Base-by-base conservation (phyloP, 441 rosid genomes). In the Isatis lusitanica region DNA sequence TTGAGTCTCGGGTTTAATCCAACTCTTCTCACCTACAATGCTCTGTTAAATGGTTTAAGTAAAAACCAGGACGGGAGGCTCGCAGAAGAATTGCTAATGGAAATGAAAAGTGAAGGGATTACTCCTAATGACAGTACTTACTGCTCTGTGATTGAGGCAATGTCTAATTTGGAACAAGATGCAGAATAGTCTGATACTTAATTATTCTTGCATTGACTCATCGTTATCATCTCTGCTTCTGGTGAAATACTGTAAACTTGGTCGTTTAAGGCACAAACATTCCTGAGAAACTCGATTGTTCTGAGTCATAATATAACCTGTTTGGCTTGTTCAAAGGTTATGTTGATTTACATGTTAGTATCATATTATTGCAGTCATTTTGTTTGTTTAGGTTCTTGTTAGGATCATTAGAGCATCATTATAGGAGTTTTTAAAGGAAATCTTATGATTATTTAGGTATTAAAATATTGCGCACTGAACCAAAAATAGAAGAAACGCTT, bases 81-180 rank as follows among this genome's bases (percentile, higher is more conserved):
- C 60, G 97, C 96, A 7, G 94, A 91, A 78, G 85, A 85, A 75
- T 84, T 88, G 51, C 89, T 94, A 30, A 85, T 72, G 81, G 97
- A 94, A 74, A 92, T 90, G 96, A 84, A 86, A 65, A 85, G 86
- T 75, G 87, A 84, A 59, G 97, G 98, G 70, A 82, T 94, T 70
- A 70, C 85, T 78, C 98, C 97, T 78, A 86, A 89, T 79, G 98
- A 88, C 46, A 86, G 83, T 74, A 85, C 90, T 33, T 94, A 88
- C 67, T 60, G 83, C 58, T 85, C 90, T 66, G 81, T 94, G 78
- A 85, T 92, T 26, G 90, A 94, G 80, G 94, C 83, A 16, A 83
- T 89, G 52, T 85, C 62, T 50, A 73, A 38, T 44, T 52, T 46
- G 5, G 40, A 74, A 21, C 5, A 62, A 10, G 40, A 24, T 42